Evolutionary conservation across 257 asterid genomes (phyloP).

Genomic region (Scutellaria barbata): DNA sequence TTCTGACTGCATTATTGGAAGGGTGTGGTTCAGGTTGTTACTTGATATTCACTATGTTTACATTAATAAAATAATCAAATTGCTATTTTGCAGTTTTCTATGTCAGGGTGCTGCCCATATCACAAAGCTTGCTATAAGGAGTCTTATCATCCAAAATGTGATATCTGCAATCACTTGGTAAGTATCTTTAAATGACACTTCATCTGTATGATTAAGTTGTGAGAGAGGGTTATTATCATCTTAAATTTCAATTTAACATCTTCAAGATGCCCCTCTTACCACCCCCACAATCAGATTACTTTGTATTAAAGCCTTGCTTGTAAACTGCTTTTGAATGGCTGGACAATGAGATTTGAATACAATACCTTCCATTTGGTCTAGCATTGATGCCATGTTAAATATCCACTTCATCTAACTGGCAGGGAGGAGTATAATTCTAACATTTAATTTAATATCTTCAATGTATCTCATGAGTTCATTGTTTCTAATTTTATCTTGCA

Average conservation of each 20-base stretch:
- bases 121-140: conserved; percentile 96
- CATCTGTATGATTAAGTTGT: too few relatives aligned
- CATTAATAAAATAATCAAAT: background rate
- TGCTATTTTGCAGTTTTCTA: conserved; percentile 71
- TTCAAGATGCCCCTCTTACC: too few relatives aligned
- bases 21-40: background rate
- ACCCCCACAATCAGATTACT: background rate
- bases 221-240: too few relatives aligned
- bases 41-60: background rate
- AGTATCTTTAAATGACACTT: conserved; percentile 42
- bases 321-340: background rate
- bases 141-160: conserved; percentile 93
- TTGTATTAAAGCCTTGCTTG: background rate
- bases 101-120: conserved; percentile 81
- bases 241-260: background rate
- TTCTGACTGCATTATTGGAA: conserved; percentile 1
- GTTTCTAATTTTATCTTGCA: background rate
- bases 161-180: conserved; percentile 87
- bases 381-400: background rate
- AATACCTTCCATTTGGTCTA: background rate
- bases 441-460: background rate
- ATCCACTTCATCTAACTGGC: background rate
- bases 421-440: background rate
- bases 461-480: background rate
- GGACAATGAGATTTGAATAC: background rate